Evolutionary conservation across 2,329 filamentous ascomycete genomes (phyloP).

Genomic region (Phaeosphaeria sp.): DNA sequence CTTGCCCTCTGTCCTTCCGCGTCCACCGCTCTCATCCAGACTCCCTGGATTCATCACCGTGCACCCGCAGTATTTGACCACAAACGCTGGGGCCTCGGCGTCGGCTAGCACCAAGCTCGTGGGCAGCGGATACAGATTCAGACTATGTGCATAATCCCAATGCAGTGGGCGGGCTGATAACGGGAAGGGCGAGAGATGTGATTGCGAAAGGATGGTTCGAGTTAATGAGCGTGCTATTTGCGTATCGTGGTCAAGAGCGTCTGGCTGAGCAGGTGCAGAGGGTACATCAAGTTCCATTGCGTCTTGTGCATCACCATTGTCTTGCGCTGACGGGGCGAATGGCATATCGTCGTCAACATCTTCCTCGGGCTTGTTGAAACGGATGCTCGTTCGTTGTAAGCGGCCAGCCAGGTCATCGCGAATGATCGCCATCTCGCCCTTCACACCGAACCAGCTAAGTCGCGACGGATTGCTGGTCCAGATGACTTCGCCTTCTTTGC

Average conservation of each 20-base stretch:
- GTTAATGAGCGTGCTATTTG: constrained; percentile 76
- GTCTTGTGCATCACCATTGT: constrained; percentile 20
- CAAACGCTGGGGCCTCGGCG: constrained; percentile 79
- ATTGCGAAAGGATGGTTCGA: constrained; percentile 91
- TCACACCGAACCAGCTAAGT: constrained; percentile 82
- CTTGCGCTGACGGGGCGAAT: constrained; percentile 19
- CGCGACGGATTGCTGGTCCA: constrained; percentile 91
- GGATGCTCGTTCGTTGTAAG: constrained; percentile 76
- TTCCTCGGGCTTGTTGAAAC: constrained; percentile 63
- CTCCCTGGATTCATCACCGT: constrained; percentile 92
- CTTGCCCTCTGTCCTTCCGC: constrained; percentile 67
- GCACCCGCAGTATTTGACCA: constrained; percentile 91
- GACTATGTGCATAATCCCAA: constrained; percentile 81
- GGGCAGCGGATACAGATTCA: constrained; percentile 88
- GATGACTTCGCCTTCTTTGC: constrained; percentile 72
- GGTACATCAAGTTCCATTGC: constrained; percentile 56
- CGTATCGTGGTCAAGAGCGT: constrained; percentile 37
- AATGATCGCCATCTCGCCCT: constrained; percentile 85
- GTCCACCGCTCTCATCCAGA: constrained; percentile 65
- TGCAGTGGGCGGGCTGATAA: constrained; percentile 79
- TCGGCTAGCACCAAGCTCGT: constrained; percentile 85
- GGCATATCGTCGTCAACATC: constrained; percentile 38
- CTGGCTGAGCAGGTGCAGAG: constrained; percentile 15
- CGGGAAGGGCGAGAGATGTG: constrained; percentile 85
- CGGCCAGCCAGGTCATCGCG: constrained; percentile 85